phyloP scores from a whole-genome alignment of 2,329 filamentous ascomycete genomes.

The Pestalotiopsis sp. region DNA sequence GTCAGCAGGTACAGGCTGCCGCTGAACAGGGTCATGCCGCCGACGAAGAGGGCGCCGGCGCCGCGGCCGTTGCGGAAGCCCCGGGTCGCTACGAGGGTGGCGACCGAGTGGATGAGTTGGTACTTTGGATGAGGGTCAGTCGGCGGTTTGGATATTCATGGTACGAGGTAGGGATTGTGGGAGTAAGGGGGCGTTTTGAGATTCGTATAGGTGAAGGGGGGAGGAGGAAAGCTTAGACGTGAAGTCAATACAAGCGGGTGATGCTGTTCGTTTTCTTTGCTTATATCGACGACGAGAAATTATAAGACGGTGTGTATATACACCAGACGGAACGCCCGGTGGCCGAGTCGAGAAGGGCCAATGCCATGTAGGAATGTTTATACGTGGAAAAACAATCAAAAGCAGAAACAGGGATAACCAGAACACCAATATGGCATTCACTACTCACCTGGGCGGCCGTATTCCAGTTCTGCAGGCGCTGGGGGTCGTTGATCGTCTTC shows the following conservation, averaged over 20 bases:
- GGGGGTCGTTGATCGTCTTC: slow-evolving; percentile 58
- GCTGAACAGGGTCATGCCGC: slow-evolving; percentile 67
- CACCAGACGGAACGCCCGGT: too few relatives aligned
- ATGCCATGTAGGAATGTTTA: neutral
- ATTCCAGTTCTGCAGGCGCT: slow-evolving; percentile 58
- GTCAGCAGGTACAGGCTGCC: slow-evolving; percentile 65
- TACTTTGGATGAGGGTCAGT: neutral
- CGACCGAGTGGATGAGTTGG: slow-evolving; percentile 63
- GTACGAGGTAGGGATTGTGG: too few relatives aligned
- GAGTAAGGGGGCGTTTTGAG: too few relatives aligned
- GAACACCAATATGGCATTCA: neutral
- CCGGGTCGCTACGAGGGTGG: slow-evolving; percentile 55
- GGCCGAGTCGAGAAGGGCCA: too few relatives aligned
- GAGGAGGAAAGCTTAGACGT: too few relatives aligned
- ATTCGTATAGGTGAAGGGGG: too few relatives aligned
- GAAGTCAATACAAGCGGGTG: too few relatives aligned
- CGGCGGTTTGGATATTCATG: neutral
- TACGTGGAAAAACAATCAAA: neutral
- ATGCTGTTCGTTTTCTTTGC: too few relatives aligned
- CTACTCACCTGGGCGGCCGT: slow-evolving; percentile 57
- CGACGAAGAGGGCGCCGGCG: slow-evolving; percentile 59
- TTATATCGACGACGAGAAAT: too few relatives aligned
- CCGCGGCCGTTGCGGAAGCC: slow-evolving; percentile 55
- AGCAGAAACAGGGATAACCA: neutral
- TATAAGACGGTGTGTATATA: too few relatives aligned